Evolutionary conservation across 768 basidiomycete genomes (phyloP), one percentile per base, ranked within the genome.

Genomic region (Tricholomella constricta): DNA sequence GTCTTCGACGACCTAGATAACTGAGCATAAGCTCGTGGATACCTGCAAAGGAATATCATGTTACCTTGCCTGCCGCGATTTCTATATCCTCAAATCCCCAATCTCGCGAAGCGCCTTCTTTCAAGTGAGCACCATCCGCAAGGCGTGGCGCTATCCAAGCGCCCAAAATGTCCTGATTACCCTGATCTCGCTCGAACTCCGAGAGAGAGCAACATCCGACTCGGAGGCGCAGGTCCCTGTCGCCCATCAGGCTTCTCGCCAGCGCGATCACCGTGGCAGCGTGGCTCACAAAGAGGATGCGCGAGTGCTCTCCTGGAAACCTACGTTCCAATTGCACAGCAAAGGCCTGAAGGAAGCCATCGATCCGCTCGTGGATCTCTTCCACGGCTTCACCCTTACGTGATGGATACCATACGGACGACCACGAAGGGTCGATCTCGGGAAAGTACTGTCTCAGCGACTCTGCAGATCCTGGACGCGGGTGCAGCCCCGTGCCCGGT

Each of bases 41-140:
- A 25, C 4, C 15, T 37, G 41, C 29, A 26, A 23, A 34, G 15
- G 44, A 38, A 3, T n/a, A 37, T 4, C 27, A 42, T 17, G 32
- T 27, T 37, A 87, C 89, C 76, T 84, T 74, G 38, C 88, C 88
- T 54, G 80, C 69, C 5, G 75, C 73, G 22, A 85, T 77, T 61
- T 78, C 69, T 8, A 89, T 78, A 65, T 92, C 84, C 59, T 89
- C 86, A 55, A 93, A 84, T 12, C 91, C 91, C 91, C 91, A 93
- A 43, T 88, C 86, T 57, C 89, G 75, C 47, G 78, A 72, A 2
- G 79, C 59, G 1, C 85, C 86, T 2, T 80, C 82, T 23, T 76
- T 74, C 34, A 89, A 68, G 65, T 89, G 85, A 1, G 66, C 61
- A 1, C 82, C 85, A 44, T 84, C 81, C 0, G 78, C 86, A 22